These are phyloP conservation scores for Monoraphidium neglectum DNA, from an alignment of 139 green algal species.

Conservation along the genomic window DNA sequence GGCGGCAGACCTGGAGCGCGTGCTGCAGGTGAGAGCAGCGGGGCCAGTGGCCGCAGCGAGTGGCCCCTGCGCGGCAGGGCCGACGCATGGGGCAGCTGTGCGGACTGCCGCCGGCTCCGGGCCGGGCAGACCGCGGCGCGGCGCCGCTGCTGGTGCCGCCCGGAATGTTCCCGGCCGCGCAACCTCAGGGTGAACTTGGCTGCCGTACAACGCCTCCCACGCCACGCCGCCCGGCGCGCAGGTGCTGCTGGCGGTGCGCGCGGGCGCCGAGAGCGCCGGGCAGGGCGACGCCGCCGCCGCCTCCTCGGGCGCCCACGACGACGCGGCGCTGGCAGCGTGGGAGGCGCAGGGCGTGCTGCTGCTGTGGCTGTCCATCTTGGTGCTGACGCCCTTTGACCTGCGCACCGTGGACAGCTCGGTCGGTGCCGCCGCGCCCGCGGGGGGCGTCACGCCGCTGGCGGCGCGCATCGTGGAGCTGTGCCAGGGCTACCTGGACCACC, in stretches of 20 bases:
- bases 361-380: conserved; percentile 95
- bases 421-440: not conserved
- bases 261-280: not conserved
- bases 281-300: not conserved
- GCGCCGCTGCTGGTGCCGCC: too few relatives aligned
- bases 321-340: conserved; percentile 43
- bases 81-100: too few relatives aligned
- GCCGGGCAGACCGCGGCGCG: too few relatives aligned
- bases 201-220: too few relatives aligned
- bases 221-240: not conserved
- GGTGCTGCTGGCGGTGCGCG: not conserved
- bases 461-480: conserved; percentile 69
- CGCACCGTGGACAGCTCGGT: conserved; percentile 71
- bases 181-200: too few relatives aligned
- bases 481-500: conserved; percentile 62
- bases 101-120: too few relatives aligned
- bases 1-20: conserved; percentile 78
- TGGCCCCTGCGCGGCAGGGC: too few relatives aligned
- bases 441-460: conserved; percentile 50
- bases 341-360: conserved; percentile 84
- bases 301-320: not conserved
- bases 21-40: conserved; percentile 65
- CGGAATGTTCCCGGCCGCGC: too few relatives aligned
- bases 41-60: not conserved
- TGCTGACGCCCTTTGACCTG: conserved; percentile 95